Base-by-base conservation (phyloP, 2,329 filamentous ascomycete species). In the Sarocladiaceae sp. region DNA sequence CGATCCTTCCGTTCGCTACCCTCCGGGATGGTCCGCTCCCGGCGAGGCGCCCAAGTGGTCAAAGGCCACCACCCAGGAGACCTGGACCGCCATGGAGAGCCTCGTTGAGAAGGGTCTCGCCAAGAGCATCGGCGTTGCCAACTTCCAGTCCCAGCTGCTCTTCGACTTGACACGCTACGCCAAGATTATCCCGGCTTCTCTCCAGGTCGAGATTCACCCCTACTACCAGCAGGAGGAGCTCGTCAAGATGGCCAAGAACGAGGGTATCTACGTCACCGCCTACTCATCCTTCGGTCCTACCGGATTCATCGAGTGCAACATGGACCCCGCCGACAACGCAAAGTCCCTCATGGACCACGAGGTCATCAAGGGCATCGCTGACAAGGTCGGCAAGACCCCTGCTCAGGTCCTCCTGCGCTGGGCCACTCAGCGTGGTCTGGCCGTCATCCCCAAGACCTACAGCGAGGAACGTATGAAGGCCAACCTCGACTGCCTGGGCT, bases 181-280 rank as follows among this genome's bases (percentile, higher is more conserved):
- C 50, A 79, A 76, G 56, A 78, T 88, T 65, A 73, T 73, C 34
- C 85, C 87, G 7, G 83, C 86, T 31, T 82, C 84, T 32, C 81
- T 93, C 48, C 88, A 94, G 73, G 83, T 94, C 64, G 88, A 94
- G 73, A 86, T 91, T 70, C 88, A 94, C 74, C 88, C 88, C 20
- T 93, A 90, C 75, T 78, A 91, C 47, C 83, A 85, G 49, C 88
- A 94, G 73, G 65, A 72, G 48, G 74, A 80, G 44, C 77, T 94
- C 43, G 63, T 93, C 56, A 69, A 78, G 56, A 78, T 88, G 43
- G 83, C 82, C 55, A 73, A 84, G 69, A 67, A 70, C 44, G 75
- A 88, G 67, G 78, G 80, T 48, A 83, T 94, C 55, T 72, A 74
- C 53, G 75, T 94, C 46, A 93, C 87, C 3, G 88, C 85, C 42